Conservation (phyloP, 1,139 yeast species). For the Blastobotrys proliferans region DNA sequence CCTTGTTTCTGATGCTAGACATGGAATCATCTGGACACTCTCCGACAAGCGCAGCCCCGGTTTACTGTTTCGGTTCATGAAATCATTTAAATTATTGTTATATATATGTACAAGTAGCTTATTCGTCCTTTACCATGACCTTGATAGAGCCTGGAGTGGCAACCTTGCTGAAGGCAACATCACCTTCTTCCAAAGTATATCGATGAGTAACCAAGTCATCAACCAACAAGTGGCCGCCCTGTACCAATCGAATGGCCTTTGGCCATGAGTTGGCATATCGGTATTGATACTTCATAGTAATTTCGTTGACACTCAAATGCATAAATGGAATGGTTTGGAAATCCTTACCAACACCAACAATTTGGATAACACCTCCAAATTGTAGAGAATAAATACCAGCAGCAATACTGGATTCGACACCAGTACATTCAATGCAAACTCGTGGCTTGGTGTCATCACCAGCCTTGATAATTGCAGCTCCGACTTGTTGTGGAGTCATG, state of each 20-base stretch:
- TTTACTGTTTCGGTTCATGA: too few relatives aligned
- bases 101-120: neutral
- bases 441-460: slow-evolving; percentile 51
- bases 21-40: neutral
- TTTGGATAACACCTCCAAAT: slow-evolving; percentile 65
- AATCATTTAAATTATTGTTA: neutral
- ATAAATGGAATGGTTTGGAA: slow-evolving; percentile 70
- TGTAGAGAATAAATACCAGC: slow-evolving; percentile 56
- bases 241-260: slow-evolving; percentile 64
- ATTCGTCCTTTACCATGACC: slow-evolving; percentile 53
- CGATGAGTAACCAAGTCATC: slow-evolving; percentile 73
- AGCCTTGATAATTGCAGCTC: slow-evolving; percentile 39
- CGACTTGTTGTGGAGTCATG: slow-evolving; percentile 35
- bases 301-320: slow-evolving; percentile 64
- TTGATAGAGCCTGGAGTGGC: slow-evolving; percentile 53
- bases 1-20: neutral
- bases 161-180: slow-evolving; percentile 73
- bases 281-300: slow-evolving; percentile 70
- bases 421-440: slow-evolving; percentile 68
- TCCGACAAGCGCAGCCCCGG: neutral
- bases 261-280: slow-evolving; percentile 75
- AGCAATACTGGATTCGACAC: slow-evolving; percentile 62
- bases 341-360: slow-evolving; percentile 71
- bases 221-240: slow-evolving; percentile 52
- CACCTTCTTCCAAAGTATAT: slow-evolving; percentile 68